Base-by-base conservation (phyloP, 208 protist genomes). In the Balamuthia mandrillaris region DNA sequence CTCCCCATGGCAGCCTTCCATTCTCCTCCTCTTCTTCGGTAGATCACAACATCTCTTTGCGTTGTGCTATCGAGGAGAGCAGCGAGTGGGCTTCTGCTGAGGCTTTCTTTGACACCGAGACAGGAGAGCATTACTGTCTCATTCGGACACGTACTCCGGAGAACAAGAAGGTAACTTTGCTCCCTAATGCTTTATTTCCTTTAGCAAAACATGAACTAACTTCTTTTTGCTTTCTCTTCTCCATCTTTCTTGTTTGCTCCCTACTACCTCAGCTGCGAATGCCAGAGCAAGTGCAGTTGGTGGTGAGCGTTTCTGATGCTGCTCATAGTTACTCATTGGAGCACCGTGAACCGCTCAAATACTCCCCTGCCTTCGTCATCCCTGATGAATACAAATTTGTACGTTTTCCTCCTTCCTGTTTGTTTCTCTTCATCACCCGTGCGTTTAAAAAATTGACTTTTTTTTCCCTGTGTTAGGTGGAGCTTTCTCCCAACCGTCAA, bases 1-100 rank as follows among this genome's bases (percentile, higher is more conserved):
- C 45, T n/a, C n/a, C n/a, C 18, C 41, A 9, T 7, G 29, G 39
- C 75, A 42, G 65, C 39, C 60, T 35, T 47, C 75, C 37, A 54
- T 41, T 82, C 39, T 49, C 45, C 37, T 66, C 49, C 27, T 39
- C 10, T 35, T n/a, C 51, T 27, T 37, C 4, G 18, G 56, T 82
- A 29, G 65, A 82, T 33, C 75, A 82, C 75, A 82, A 82, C 52
- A 82, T 82, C 49, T 65, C 65, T 33, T 42, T 82, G 24, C 24
- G 31, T 0, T 82, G 75, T 24, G 35, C 27, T 10, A 37, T 82
- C 29, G 75, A 29, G 16, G 75, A 82, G 39, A 66, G n/a, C n/a
- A n/a, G 35, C 29, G 75, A 82, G 14, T 82, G 75, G 75, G 75
- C 75, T 21, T 41, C 75, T 18, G 37, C 75, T 14, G 41, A 47